Base-by-base conservation (phyloP, 352 stramenopile species). In the Globisporangium solare region DNA sequence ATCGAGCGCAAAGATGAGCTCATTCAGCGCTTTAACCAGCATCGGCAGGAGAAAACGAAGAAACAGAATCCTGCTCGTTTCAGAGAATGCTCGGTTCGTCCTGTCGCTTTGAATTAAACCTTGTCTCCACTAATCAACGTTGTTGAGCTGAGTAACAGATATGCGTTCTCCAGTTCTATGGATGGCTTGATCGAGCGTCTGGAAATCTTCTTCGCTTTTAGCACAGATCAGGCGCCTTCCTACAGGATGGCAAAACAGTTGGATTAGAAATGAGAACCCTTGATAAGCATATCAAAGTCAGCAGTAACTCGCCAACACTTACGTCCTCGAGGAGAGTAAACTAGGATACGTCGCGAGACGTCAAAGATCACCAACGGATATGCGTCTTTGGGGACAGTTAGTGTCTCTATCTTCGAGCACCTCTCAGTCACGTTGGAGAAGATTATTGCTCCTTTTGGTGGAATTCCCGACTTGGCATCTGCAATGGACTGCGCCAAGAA, bases 1-100 rank as follows among this genome's bases (percentile, higher is more conserved):
- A 75, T 83, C 46, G 73, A 83, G 59, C 66, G 76, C 15, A 86
- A 83, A 49, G 76, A 80, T 22, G 68, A 82, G 47, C 61, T 86
- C 37, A 71, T 86, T 20, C 63, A 70, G n/a, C 64, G 76, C 0
- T 83, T 86, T 53, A 86, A 66, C 1, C 76, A 86, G n/a, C 76
- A 86, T 52, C 73, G 76, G 1, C 64, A 74, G 54, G 76, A 86
- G 27, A 74, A 71, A 18, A 24, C 54, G 15, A 81, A 81, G 49
- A 70, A 66, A 35, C 51, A 67, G 47, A 57, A 61, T 10, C 52
- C 73, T n/a, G 68, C 71, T 31, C 64, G 70, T 27, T 79, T 82
- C 27, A 71, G 76, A 4, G 76, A 86, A n/a, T 83, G 71, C 32
- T 76, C 71, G 3, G 58, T 74, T 24, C 66, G 68, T 22, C 67